Base-by-base conservation (phyloP, 1,284 basidiomycete genomes). In the Trametes polyzona region DNA sequence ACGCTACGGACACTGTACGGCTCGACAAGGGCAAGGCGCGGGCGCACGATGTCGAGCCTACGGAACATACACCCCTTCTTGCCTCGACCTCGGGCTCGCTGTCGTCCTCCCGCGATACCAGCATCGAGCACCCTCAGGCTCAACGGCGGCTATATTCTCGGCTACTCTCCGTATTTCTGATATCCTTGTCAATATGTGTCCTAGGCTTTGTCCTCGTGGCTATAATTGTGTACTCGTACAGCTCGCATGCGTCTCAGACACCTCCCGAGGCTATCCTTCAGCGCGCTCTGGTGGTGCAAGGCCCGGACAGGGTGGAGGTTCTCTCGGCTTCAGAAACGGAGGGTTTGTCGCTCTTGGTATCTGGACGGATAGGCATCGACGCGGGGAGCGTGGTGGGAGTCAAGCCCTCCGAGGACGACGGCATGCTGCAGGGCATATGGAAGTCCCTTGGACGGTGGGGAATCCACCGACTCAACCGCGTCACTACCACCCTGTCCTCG, bases 371-470 rank as follows among this genome's bases (percentile, higher is more conserved):
- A 14, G 88, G 88, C 0, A 61, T 92, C 16, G 83, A 92, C 67
- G 87, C 84, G 7, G 87, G 86, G 1, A 69, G 76, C 4, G 73
- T 83, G 29, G 73, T 88, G 10, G 86, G 82, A 3, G 78, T 88
- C 17, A 81, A 80, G 53, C 71, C 73, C 7, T 72, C 76, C 10
- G 65, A 72, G 12, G 71, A 76, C 27, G 73, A 74, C 48, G 77
- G 81, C 37, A 43, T 82, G 12, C 61, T 83, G 39, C 60, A 65
- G 16, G 71, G 72, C 52, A 59, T 82, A 23, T 88, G 84, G 83
- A 90, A 87, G 71, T 74, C 79, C 2, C 55, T 91, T 26, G 87
- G 87, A 1, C 78, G 87, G 41, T 86, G 87, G 81, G 81, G 87
- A 2, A 78, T 91, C 32, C 75, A 76, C 27, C 71, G 68, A 12